Conservation (phyloP, 371 early-diverging fungal genomes). For the Mortierella sp. region DNA sequence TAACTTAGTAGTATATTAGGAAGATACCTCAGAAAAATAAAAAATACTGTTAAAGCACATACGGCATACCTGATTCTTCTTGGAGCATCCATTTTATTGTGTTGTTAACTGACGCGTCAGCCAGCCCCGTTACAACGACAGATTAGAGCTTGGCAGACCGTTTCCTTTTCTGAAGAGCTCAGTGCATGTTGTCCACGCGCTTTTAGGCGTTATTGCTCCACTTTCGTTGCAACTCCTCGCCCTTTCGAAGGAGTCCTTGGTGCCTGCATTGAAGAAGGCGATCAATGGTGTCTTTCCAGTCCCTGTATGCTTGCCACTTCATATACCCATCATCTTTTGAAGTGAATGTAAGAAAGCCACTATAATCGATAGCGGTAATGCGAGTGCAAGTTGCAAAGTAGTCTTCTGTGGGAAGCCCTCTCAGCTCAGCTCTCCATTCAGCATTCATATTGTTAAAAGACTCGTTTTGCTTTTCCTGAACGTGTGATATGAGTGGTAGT, state of each 20-base stretch:
- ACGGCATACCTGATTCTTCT: slow-evolving; percentile 27
- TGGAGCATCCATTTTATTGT: slow-evolving; percentile 27
- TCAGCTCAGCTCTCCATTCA: slow-evolving; percentile 24
- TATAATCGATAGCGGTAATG: slow-evolving; percentile 19
- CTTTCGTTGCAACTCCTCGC: slow-evolving; percentile 26
- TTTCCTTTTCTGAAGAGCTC: slow-evolving; percentile 28
- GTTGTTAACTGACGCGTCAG: slow-evolving; percentile 25
- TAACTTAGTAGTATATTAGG: too few species aligned
- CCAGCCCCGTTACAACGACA: slow-evolving; percentile 18
- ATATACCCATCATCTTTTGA: slow-evolving; percentile 19
- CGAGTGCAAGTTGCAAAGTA: slow-evolving; percentile 17
- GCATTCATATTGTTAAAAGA: slow-evolving; percentile 13
- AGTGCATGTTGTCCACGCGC: slow-evolving; percentile 25
- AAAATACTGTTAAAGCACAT: too few species aligned
- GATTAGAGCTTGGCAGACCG: slow-evolving; percentile 25
- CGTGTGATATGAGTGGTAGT: slow-evolving; percentile 17
- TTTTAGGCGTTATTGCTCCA: slow-evolving; percentile 18
- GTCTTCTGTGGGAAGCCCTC: slow-evolving; percentile 17
- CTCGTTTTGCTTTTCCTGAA: slow-evolving; percentile 14
- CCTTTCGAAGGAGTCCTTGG: slow-evolving; percentile 19
- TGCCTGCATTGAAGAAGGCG: slow-evolving; percentile 27
- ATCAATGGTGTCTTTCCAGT: slow-evolving; percentile 28
- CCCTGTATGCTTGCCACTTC: slow-evolving; percentile 20
- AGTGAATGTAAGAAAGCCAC: slow-evolving; percentile 26
- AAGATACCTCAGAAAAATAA: too few species aligned